Evolutionary conservation across 2,329 filamentous ascomycete genomes (phyloP).

Genomic region (Alternaria sp.): DNA sequence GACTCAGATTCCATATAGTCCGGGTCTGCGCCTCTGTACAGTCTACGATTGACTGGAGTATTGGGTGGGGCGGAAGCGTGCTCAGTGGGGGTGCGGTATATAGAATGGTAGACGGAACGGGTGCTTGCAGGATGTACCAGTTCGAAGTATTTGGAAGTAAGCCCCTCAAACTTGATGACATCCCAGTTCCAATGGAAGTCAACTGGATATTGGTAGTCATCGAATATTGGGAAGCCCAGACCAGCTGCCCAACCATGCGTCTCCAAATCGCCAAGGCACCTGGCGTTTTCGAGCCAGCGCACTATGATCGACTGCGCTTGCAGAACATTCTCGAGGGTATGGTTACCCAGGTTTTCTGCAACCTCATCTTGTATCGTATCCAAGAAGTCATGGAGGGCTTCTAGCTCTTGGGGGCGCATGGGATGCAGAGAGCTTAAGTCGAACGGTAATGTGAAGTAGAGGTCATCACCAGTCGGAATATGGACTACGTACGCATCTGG

Average conservation of each 20-base stretch:
- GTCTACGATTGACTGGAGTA: too few relatives aligned
- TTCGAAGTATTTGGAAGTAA: neutral
- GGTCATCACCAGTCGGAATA: neutral
- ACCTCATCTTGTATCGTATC: neutral
- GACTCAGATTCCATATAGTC: neutral
- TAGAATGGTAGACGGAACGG: neutral
- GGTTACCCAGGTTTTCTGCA: neutral
- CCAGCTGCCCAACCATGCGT: conserved; percentile 1
- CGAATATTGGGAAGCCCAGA: conserved; percentile 1
- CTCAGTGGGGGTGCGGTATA: neutral
- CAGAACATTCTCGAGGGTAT: neutral
- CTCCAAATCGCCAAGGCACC: neutral
- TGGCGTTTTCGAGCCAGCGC: neutral
- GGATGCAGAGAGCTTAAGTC: neutral
- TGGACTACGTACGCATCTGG: neutral
- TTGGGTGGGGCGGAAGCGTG: neutral
- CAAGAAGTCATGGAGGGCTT: neutral
- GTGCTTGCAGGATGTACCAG: neutral
- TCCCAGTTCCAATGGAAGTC: conserved; percentile 6
- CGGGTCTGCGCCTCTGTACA: neutral
- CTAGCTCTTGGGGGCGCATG: neutral
- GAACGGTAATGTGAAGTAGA: conserved; percentile 13
- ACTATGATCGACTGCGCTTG: neutral
- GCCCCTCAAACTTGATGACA: neutral
- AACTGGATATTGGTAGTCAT: neutral